These are phyloP conservation scores for Flaveria floridana DNA, from an alignment of 140 eudicot genomes.

Conservation along the genomic window DNA sequence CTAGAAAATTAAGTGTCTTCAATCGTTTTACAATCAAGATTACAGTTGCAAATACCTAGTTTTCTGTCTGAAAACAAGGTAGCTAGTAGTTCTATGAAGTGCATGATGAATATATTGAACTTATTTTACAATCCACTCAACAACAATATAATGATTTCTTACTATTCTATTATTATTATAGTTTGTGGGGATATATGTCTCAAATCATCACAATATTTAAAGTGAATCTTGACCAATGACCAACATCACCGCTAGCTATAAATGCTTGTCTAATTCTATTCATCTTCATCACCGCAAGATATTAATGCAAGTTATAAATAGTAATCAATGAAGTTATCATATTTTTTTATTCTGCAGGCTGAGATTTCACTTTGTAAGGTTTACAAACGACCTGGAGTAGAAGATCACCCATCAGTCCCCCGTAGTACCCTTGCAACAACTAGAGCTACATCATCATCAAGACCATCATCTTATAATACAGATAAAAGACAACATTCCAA, in stretches of 20 bases:
- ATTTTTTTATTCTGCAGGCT: constrained; percentile 44
- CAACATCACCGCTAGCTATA: constrained; percentile 45
- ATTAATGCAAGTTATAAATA: constrained; percentile 23
- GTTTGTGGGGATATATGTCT: constrained; percentile 22
- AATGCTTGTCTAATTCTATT: constrained; percentile 32
- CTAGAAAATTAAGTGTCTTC: too few species aligned
- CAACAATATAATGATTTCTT: background rate
- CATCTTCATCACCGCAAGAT: constrained; percentile 30
- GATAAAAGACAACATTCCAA: constrained; percentile 29
- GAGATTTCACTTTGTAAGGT: constrained; percentile 93
- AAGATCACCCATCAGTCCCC: constrained; percentile 80
- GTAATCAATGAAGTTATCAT: background rate
- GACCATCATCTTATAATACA: constrained; percentile 17
- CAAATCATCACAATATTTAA: constrained; percentile 6
- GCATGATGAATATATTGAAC: background rate
- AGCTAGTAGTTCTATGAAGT: background rate
- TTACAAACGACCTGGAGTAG: constrained; percentile 86
- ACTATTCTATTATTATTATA: background rate
- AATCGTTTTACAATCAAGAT: too few species aligned
- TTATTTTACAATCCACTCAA: constrained; percentile 1
- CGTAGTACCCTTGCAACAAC: constrained; percentile 52
- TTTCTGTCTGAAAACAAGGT: background rate
- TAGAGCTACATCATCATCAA: constrained; percentile 49
- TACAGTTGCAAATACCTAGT: too few species aligned
- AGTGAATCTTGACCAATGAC: constrained; percentile 36